Evolutionary conservation across 1,284 basidiomycete species (phyloP), one percentile per base, ranked within the genome.

Genomic region (Ceratorhiza oryzae-sativae): DNA sequence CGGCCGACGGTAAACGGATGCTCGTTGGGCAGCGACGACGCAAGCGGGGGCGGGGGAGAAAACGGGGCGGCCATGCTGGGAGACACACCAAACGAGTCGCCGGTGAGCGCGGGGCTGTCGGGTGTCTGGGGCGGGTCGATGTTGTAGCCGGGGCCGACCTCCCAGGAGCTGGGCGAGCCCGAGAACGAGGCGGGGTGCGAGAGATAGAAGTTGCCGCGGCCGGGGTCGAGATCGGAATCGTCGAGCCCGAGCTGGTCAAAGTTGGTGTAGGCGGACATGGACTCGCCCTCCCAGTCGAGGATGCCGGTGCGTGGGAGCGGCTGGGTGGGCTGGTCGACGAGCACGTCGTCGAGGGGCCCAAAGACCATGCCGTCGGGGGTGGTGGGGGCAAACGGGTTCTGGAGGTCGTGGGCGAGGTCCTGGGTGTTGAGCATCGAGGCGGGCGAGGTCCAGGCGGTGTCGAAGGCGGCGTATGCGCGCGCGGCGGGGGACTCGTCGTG

Each of bases 21-120:
- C 46, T 65, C 63, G 56, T 45, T 59, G 36, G 48, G 48, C 30
- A 67, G 49, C 34, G 63, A 67, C 48, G 63, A 67, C 20, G 36
- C 51, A 25, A 67, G 20, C 10, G 51, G 23, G 8, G 34, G 12
- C 9, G 30, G 49, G 34, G 63, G 63, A 8, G 53, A 56, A 27
- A 70, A 58, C 12, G 65, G 65, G 3, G 65, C 13, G 1, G 30
- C 18, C 1, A 41, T 39, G 9, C 53, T 41, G 3, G 55, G 55
- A 3, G 65, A 48, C 30, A 58, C n/a, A n/a, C 65, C 65, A 58
- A 70, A 70, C 65, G 65, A 70, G 30, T 58, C 63, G 36, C n/a
- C 48, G 9, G 23, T 45, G 8, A 41, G 20, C 25, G 65, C 15
- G 8, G 65, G 65, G 55, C 65, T 70, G 25, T 70, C 65, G 2